These are phyloP conservation scores for Oxalis stricta DNA, from an alignment of 441 rosid genomes.

Conservation along the genomic window DNA sequence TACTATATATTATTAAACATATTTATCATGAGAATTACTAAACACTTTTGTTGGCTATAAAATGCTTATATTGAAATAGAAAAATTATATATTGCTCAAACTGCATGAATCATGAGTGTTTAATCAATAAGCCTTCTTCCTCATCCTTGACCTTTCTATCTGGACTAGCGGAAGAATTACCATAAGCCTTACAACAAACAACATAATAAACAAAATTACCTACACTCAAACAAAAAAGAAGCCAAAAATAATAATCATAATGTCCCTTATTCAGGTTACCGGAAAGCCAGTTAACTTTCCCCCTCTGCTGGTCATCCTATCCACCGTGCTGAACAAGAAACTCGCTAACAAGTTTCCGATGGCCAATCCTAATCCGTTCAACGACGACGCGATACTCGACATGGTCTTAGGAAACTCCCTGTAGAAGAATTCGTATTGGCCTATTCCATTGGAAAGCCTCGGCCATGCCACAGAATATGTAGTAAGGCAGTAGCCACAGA, in stretches of 20 bases:
- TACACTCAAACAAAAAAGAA: slow-evolving; percentile 44
- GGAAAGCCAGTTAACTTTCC: slow-evolving; percentile 55
- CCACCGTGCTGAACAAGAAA: slow-evolving; percentile 31
- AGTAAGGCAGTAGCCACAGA: slow-evolving; percentile 35
- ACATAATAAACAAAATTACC: slow-evolving; percentile 51
- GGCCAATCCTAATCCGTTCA: slow-evolving; percentile 62
- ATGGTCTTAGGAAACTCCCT: slow-evolving; percentile 75
- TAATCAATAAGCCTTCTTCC: no score
- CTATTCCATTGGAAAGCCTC: slow-evolving; percentile 54
- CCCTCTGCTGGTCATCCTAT: slow-evolving; percentile 28
- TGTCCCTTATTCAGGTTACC: slow-evolving; percentile 56
- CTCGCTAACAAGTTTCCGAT: slow-evolving; percentile 61
- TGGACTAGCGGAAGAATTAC: slow-evolving; percentile 36
- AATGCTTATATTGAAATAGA: no score
- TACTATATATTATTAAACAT: no score
- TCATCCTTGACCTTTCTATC: slow-evolving; percentile 20
- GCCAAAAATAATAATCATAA: slow-evolving; percentile 69
- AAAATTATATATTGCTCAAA: no score
- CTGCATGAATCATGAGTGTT: no score
- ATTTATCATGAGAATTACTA: no score
- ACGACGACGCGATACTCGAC: slow-evolving; percentile 67
- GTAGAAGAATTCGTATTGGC: slow-evolving; percentile 79
- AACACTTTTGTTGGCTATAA: no score
- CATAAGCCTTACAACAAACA: slow-evolving; percentile 66
- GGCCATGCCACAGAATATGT: slow-evolving; percentile 24